These are phyloP conservation scores for Acacia crassicarpa DNA, from an alignment of 306 rosid genomes.

Conservation along the genomic window DNA sequence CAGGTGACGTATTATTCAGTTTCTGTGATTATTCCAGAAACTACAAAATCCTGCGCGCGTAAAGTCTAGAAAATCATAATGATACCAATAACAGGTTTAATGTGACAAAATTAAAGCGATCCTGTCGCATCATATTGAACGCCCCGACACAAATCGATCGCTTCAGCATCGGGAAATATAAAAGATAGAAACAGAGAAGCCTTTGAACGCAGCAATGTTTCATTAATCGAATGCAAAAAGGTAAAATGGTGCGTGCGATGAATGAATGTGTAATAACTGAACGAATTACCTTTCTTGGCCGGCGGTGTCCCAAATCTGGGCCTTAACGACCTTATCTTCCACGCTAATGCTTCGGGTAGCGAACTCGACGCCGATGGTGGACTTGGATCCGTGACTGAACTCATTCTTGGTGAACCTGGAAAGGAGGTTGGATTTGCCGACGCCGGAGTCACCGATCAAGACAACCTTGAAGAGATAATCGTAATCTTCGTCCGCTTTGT, in stretches of 20 bases:
- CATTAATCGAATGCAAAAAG: not conserved
- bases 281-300: conserved; percentile 79
- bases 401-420: conserved; percentile 80
- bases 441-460: conserved; percentile 84
- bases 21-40: not conserved
- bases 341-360: conserved; percentile 86
- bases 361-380: conserved; percentile 91
- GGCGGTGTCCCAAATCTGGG: conserved; percentile 97
- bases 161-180: not conserved
- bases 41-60: not conserved
- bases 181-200: not conserved
- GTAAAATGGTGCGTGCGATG: not conserved
- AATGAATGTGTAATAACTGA: not conserved
- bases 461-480: conserved; percentile 85
- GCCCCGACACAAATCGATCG: not conserved
- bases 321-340: conserved; percentile 82
- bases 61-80: not conserved
- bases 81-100: not conserved
- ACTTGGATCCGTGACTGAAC: conserved; percentile 76
- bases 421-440: conserved; percentile 83
- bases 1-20: not conserved
- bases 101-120: not conserved
- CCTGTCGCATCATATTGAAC: not conserved
- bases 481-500: conserved; percentile 82
- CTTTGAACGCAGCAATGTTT: not conserved